A percentile compares a stretch with the other conserved stretches of the same genome.
Conservation (phyloP, 345 rosid species). For the Streptanthus diversifolius region DNA sequence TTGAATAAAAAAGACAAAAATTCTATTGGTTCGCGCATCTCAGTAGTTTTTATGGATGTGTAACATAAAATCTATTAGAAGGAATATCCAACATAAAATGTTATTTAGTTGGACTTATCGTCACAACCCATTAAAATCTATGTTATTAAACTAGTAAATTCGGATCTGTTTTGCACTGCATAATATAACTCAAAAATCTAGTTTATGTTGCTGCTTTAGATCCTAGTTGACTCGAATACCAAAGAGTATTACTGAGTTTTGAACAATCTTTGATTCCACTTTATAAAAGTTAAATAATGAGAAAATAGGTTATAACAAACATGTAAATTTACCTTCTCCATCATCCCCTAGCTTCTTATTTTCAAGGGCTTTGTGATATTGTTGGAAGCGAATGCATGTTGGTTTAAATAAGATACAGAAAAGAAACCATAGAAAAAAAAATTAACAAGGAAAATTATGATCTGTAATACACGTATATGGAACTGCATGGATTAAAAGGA, state of each 20-base stretch:
- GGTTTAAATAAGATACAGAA: neutral
- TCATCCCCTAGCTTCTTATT: neutral
- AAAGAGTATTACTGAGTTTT: neutral
- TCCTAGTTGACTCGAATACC: neutral
- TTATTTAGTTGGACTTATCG: neutral
- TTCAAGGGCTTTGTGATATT: neutral
- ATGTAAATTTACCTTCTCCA: slow-evolving; percentile 17
- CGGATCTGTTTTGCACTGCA: neutral
- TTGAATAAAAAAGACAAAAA: neutral
- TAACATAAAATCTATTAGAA: neutral
- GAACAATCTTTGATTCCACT: neutral
- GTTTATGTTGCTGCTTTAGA: neutral
- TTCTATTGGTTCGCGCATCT: neutral
- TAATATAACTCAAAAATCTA: neutral
- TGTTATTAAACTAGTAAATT: neutral
- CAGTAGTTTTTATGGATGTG: neutral
- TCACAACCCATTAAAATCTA: neutral
- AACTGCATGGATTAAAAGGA: neutral
- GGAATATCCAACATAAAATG: neutral
- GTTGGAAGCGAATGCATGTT: neutral
- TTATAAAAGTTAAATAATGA: neutral
- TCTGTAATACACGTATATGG: neutral
- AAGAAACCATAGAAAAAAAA: neutral
- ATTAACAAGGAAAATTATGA: neutral
- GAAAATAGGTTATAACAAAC: neutral